Base-by-base conservation (phyloP, 108 stramenopile genomes). In the Nannochloropsis salina region DNA sequence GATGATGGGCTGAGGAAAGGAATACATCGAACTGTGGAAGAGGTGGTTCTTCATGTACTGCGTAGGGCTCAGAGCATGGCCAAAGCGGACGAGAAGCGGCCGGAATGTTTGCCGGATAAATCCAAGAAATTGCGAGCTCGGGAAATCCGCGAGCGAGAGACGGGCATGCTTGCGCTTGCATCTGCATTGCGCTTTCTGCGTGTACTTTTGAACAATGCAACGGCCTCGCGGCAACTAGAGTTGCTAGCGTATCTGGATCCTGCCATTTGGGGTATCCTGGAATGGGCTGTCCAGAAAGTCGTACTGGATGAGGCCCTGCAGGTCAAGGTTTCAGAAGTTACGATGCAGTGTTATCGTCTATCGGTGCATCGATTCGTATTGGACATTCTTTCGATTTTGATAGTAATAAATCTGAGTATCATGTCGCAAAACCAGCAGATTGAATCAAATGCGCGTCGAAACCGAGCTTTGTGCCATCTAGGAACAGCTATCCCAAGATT, bases 271-370 rank as follows among this genome's bases (percentile, higher is more conserved):
- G 61, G 61, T 4, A 8, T 74, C 15, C n/a, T 74, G n/a, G 61
- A 74, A n/a, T 74, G 61, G 61, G 61, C 61, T 74, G 61, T 74
- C 61, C 61, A 74, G 61, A 74, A 74, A n/a, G 61, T 74, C 20
- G n/a, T 74, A n/a, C n/a, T 74, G 8, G 61, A 74, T n/a, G 61
- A 74, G n/a, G 61, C 61, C 61, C 3, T n/a, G 8, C 20, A 74
- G 61, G 61, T 74, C 3, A 74, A 74, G 61, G 61, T 74, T 1
- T 15, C 61, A 74, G 61, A 74, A 8, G 61, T 74, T 1, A 15
- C 3, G 61, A 74, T n/a, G 4, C 61, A 74, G 1, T 74, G 61
- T n/a, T n/a, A 74, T 8, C 61, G 61, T n/a, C 61, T 74, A n/a
- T 74, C 61, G 6, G 61, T 74, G 20, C 61, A 74, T n/a, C 61